Evolutionary conservation across 2,329 filamentous ascomycete species (phyloP), one percentile per base, ranked within the genome.

Genomic region (Colletotrichum sp.): DNA sequence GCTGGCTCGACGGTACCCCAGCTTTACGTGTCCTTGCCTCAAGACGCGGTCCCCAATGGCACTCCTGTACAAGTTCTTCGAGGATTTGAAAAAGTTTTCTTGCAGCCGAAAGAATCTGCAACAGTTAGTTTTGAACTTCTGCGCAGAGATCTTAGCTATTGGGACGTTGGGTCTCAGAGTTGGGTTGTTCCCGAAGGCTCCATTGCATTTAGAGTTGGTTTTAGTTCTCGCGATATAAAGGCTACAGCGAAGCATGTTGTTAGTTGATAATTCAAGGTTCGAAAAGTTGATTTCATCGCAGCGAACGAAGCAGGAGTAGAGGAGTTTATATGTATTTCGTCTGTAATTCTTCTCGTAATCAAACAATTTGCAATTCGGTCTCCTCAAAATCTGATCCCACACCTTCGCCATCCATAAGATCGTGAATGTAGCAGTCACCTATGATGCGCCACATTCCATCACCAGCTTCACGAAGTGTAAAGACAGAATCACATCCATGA

Each of bases 1-100:
- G 82, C 85, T 2, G 93, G 93, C 24, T 92, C 93, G 75, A 91
- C 94, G 73, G 91, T 95, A 0, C 87, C 91, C 0, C 94, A 95
- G 87, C 84, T 95, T 5, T 90, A 89, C 79, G 80, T 90, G 13
- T 83, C 84, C 8, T 83, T 88, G 70, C 87, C 88, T 2, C 44
- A 49, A 8, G 59, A 26, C 21, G 24, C 59, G 4, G 74, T 76
- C 15, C 81, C 78, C 0, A 76, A 75, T 6, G 83, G 80, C 6
- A 83, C 80, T 7, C 93, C 93, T 0, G 83, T 88, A 1, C 85
- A 88, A 55, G 92, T 94, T 80, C 85, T 94, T 18, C 88, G 93
- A 18, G 92, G 91, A 5, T 94, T 94, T 77, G 90, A 92, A 72
- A 94, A 94, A 83, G 80, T 93, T 8, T 80, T 84, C 12, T 81